Conservation (phyloP, 2,329 filamentous ascomycete species). For the Atkinsonella hypoxylon region DNA sequence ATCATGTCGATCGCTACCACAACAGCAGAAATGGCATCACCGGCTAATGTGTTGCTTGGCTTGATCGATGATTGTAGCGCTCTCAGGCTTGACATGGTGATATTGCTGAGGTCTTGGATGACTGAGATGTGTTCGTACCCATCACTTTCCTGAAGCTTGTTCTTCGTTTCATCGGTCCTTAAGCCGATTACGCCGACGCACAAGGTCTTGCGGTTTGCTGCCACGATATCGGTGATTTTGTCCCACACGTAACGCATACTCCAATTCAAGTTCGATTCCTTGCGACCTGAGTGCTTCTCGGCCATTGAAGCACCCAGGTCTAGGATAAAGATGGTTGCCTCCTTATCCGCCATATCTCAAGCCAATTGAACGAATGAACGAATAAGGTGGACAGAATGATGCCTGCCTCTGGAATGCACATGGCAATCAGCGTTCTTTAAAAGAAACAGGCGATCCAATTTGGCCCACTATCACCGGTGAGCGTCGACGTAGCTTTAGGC, state of each 20-base stretch:
- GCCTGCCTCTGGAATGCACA: not conserved
- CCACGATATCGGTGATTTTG: slow-evolving; percentile 60
- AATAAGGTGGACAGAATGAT: not conserved
- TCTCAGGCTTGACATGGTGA: slow-evolving; percentile 57
- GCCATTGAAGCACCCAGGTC: slow-evolving; percentile 84
- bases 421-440: not conserved
- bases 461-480: not conserved
- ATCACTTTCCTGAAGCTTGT: slow-evolving; percentile 54
- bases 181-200: slow-evolving; percentile 72
- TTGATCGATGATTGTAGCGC: slow-evolving; percentile 50
- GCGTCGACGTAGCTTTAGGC: slow-evolving; percentile 8
- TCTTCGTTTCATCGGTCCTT: slow-evolving; percentile 64
- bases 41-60: slow-evolving; percentile 54
- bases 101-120: slow-evolving; percentile 52
- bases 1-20: slow-evolving; percentile 86
- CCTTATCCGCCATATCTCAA: slow-evolving; percentile 70
- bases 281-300: slow-evolving; percentile 55
- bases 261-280: slow-evolving; percentile 77
- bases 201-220: slow-evolving; percentile 54
- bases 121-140: slow-evolving; percentile 76
- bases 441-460: not conserved
- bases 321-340: slow-evolving; percentile 84
- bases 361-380: not conserved
- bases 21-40: slow-evolving; percentile 81
- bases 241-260: slow-evolving; percentile 91